A percentile compares a stretch with the other conserved stretches of the same genome.
Evolutionary conservation across 2,329 filamentous ascomycete species (phyloP).

Genomic region (Juglanconis oblonga): DNA sequence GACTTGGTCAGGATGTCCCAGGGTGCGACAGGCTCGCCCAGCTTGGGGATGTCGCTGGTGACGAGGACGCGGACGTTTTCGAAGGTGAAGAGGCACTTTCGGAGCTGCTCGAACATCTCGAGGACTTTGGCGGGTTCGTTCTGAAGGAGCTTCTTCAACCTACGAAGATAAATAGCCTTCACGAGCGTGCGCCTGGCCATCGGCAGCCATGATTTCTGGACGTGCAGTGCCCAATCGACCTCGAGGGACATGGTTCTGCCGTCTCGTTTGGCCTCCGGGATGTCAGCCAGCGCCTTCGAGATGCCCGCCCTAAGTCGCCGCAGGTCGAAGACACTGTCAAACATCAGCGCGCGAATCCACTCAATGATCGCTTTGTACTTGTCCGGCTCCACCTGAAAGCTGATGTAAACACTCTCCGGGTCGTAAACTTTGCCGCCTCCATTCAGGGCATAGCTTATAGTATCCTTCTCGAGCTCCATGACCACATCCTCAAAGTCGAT

Average conservation of each 20-base stretch:
- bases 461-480: slow-evolving; percentile 85
- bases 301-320: slow-evolving; percentile 61
- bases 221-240: slow-evolving; percentile 75
- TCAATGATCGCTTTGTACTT: slow-evolving; percentile 80
- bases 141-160: slow-evolving; percentile 76
- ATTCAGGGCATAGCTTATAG: slow-evolving; percentile 76
- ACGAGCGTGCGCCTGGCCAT: slow-evolving; percentile 81
- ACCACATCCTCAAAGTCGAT: slow-evolving; percentile 91
- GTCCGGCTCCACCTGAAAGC: slow-evolving; percentile 81
- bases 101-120: slow-evolving; percentile 72
- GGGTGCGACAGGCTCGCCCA: slow-evolving; percentile 71
- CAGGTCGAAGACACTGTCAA: slow-evolving; percentile 83
- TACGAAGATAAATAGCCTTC: slow-evolving; percentile 82
- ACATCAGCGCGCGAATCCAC: slow-evolving; percentile 84
- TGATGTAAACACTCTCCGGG: slow-evolving; percentile 75
- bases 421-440: slow-evolving; percentile 69
- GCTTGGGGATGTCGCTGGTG: slow-evolving; percentile 72
- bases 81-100: slow-evolving; percentile 73
- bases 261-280: slow-evolving; percentile 87
- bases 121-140: slow-evolving; percentile 75
- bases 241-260: slow-evolving; percentile 66
- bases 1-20: slow-evolving; percentile 66
- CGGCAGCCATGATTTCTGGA: slow-evolving; percentile 70
- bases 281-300: slow-evolving; percentile 82
- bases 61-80: slow-evolving; percentile 85